Percentiles rank a stretch among this genome's conserved stretches.
Conservation (phyloP, 2,329 filamentous ascomycete genomes). For the Aspergillus floridensis region DNA sequence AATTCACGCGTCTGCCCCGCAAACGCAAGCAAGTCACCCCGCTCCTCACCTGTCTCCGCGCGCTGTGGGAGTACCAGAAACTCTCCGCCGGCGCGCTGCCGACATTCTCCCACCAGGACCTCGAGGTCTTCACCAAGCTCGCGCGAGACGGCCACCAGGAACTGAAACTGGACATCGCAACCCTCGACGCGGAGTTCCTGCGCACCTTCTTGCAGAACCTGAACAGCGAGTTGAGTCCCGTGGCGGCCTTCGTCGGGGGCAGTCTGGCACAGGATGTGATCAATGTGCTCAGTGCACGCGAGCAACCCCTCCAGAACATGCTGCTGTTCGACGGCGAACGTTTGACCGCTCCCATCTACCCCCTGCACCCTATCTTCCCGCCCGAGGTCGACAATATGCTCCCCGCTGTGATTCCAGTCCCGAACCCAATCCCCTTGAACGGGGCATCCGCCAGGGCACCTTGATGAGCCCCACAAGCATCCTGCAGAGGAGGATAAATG, state of each 20-base stretch:
- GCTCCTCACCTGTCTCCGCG: conserved; percentile 78
- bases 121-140: conserved; percentile 72
- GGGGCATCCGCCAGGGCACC: conserved; percentile 6
- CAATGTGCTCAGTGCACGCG: conserved; percentile 84
- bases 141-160: conserved; percentile 76
- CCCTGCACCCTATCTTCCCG: conserved; percentile 14
- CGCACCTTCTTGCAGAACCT: conserved; percentile 84
- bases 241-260: conserved; percentile 84
- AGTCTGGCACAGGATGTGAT: conserved; percentile 95
- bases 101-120: conserved; percentile 59
- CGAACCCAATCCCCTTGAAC: conserved; percentile 27
- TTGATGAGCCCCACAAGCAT: background rate
- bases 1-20: conserved; percentile 66
- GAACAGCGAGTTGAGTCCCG: conserved; percentile 77
- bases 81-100: conserved; percentile 55
- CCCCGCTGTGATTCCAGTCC: conserved; percentile 28
- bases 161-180: conserved; percentile 66
- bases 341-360: conserved; percentile 73
- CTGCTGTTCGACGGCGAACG: conserved; percentile 84
- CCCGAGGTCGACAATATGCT: conserved; percentile 27
- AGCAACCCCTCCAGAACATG: conserved; percentile 95
- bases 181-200: conserved; percentile 68
- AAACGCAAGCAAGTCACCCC: conserved; percentile 74
- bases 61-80: conserved; percentile 83
- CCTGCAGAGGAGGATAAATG: background rate